Evolutionary conservation across 441 rosid genomes (phyloP).

Genomic region (Sinapis alba): DNA sequence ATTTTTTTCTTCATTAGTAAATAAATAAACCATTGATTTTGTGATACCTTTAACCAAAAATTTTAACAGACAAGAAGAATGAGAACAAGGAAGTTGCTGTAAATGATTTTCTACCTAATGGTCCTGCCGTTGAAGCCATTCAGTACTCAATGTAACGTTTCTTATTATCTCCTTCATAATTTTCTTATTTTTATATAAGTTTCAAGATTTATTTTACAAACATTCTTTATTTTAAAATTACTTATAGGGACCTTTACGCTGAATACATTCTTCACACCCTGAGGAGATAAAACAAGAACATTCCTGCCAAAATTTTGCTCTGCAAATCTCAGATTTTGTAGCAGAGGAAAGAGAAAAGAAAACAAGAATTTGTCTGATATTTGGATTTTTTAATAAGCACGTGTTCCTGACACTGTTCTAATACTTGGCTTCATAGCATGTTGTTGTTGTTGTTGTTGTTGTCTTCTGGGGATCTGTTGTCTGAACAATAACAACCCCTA

Average conservation of each 20-base stretch:
- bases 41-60: constrained; percentile 15
- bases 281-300: constrained; percentile 56
- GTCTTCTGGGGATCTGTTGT: constrained; percentile 20
- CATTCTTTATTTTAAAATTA: not conserved
- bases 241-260: constrained; percentile 81
- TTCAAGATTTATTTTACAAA: too few relatives aligned
- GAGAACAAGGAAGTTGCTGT: constrained; percentile 47
- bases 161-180: not conserved
- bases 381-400: constrained; percentile 27
- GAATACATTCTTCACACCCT: constrained; percentile 81
- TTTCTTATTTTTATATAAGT: too few relatives aligned
- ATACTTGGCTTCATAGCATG: not conserved
- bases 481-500: constrained; percentile 11
- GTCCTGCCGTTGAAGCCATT: constrained; percentile 39
- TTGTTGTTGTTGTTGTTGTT: constrained; percentile 1
- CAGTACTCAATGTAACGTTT: constrained; percentile 41
- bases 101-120: constrained; percentile 38
- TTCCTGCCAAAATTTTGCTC: constrained; percentile 28
- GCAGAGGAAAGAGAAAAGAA: not conserved
- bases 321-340: constrained; percentile 28
- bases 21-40: not conserved
- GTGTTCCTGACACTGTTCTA: constrained; percentile 14
- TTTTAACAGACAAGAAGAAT: constrained; percentile 39
- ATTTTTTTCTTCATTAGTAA: not conserved
- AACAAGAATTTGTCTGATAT: constrained; percentile 21